Conservation (phyloP, 2,329 filamentous ascomycete genomes). For the Pestalotiopsis fici region DNA sequence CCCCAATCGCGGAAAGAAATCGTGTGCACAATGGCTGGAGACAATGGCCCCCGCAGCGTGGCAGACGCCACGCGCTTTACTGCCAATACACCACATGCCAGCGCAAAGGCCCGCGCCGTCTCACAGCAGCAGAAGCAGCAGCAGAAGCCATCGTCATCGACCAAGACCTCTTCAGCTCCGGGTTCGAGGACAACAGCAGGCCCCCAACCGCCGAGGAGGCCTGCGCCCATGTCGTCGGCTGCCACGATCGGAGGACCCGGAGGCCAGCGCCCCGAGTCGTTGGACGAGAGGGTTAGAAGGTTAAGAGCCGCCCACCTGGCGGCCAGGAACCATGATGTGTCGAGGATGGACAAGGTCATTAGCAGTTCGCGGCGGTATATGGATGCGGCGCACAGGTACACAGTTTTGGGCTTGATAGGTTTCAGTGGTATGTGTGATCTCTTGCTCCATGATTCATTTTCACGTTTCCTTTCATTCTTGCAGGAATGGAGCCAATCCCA, state of each 20-base stretch:
- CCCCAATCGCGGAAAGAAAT: neutral
- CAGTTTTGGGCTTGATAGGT: slow-evolving; percentile 54
- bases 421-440: slow-evolving; percentile 52
- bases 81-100: slow-evolving; percentile 69
- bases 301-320: slow-evolving; percentile 68
- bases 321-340: slow-evolving; percentile 61
- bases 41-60: slow-evolving; percentile 62
- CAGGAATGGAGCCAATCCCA: too few species aligned
- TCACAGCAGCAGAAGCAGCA: slow-evolving; percentile 11
- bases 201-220: slow-evolving; percentile 8
- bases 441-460: slow-evolving; percentile 1
- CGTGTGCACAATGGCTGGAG: slow-evolving; percentile 16
- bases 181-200: neutral
- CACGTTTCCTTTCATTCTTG: too few species aligned
- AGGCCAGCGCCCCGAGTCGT: slow-evolving; percentile 53
- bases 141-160: slow-evolving; percentile 32
- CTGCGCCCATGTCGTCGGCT: slow-evolving; percentile 12
- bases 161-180: slow-evolving; percentile 17
- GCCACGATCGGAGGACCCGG: slow-evolving; percentile 21
- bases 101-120: slow-evolving; percentile 51
- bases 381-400: slow-evolving; percentile 57
- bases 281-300: slow-evolving; percentile 69
- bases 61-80: slow-evolving; percentile 82
- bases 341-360: slow-evolving; percentile 51
- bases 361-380: slow-evolving; percentile 49